Base-by-base conservation (phyloP, 129 eudicot species). In the Escallonia rubra region DNA sequence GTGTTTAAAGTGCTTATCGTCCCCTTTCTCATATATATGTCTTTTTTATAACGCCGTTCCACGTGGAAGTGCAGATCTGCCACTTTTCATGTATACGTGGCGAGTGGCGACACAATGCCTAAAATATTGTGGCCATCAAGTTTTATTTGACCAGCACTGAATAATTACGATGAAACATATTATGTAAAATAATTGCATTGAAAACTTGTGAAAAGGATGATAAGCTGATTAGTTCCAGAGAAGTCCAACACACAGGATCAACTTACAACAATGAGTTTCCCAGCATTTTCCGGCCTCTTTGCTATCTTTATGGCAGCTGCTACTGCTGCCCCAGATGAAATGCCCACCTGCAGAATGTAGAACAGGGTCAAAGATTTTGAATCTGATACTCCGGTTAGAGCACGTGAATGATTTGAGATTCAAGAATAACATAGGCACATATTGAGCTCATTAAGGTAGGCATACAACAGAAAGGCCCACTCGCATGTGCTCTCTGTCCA, bases 241-340 rank as follows among this genome's bases (percentile, higher is more conserved):
- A 3, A n/a, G 16, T 54, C 16, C 16, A 43, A 16, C 57, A 64
- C 38, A 43, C 45, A 0, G 64, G 43, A 38, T 57, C 8, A 57
- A 57, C 61, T 57, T 15, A 57, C 61, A 57, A 57, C 61, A 57
- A 57, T 57, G 61, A 57, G 61, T 57, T 57, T 57, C 9, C 61
- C 61, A 57, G 61, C 40, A 57, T 57, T 57, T 57, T 57, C 61
- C 15, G 61, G 61, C 61, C 61, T 57, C 61, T 57, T 57, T 4
- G 61, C 61, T 57, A 57, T n/a, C 61, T 57, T n/a, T 12, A 57
- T 57, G 6, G 61, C 61, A 4, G 61, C 61, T 11, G 61, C 61
- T 3, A 39, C 61, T 3, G 61, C 61, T 3, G 61, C 61, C 13
- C 61, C 61, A 57, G 61, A 57, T n/a, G 61, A 57, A 12, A 57